Conservation (phyloP, 805 yeast genomes). For the Sugiyamaella valdiviana region DNA sequence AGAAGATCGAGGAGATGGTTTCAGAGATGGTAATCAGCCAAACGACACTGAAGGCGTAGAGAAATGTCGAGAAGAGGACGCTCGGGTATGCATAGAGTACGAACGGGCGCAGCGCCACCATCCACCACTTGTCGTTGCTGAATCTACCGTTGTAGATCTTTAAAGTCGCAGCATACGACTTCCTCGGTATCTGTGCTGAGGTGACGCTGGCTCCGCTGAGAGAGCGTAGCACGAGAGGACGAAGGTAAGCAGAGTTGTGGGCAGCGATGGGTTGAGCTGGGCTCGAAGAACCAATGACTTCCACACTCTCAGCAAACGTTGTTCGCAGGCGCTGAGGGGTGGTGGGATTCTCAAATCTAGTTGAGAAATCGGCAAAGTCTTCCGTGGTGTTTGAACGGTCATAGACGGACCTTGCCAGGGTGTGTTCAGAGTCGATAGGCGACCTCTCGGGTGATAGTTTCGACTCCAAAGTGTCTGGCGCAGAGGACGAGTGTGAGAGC, state of each 20-base stretch:
- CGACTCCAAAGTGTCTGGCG: background rate
- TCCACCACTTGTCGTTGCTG: conserved; percentile 46
- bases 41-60: conserved; percentile 53
- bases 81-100: conserved; percentile 45
- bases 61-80: conserved; percentile 44
- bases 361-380: conserved; percentile 4
- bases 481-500: background rate
- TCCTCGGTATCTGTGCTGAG: conserved; percentile 6
- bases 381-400: background rate
- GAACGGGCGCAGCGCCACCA: conserved; percentile 51
- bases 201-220: background rate
- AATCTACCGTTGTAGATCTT: conserved; percentile 45
- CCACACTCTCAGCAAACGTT: conserved; percentile 1
- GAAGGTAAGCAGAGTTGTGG: background rate
- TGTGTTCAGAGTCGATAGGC: background rate
- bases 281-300: background rate
- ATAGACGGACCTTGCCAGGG: background rate
- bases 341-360: background rate
- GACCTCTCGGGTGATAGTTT: background rate
- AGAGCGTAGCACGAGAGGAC: conserved; percentile 7
- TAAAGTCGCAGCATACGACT: conserved; percentile 33
- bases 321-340: background rate
- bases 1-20: conserved; percentile 46
- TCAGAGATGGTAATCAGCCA: conserved; percentile 61
- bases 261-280: background rate